phyloP scores from a whole-genome alignment of 2,329 filamentous ascomycete species.

The Zopfia rhizophila region DNA sequence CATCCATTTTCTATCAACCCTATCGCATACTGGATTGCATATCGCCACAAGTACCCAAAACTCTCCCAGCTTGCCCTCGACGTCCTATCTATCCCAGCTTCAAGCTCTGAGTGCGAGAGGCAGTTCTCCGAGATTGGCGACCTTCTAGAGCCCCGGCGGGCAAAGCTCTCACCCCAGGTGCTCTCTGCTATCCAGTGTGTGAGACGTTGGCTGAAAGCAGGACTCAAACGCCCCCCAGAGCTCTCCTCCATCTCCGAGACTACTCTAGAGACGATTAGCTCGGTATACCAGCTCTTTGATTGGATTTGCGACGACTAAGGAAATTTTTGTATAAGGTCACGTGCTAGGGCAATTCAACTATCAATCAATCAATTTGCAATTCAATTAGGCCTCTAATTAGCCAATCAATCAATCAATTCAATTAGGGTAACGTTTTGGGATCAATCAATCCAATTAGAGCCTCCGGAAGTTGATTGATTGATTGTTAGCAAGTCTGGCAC shows the following conservation, averaged over 20 bases:
- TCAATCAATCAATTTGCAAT: too few species aligned
- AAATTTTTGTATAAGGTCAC: too few species aligned
- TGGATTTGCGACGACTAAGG: conserved; percentile 4
- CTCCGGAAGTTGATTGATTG: conserved; percentile 11
- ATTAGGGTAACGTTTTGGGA: conserved; percentile 7
- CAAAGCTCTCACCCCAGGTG: conserved; percentile 9
- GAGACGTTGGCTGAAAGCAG: conserved; percentile 8
- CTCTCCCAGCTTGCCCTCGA: conserved; percentile 9
- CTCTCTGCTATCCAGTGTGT: conserved; percentile 9
- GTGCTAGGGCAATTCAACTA: too few species aligned
- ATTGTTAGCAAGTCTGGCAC: too few species aligned
- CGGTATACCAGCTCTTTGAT: conserved; percentile 4
- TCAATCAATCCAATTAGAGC: conserved; percentile 7
- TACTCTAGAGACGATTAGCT: too few species aligned
- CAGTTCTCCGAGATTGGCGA: conserved; percentile 11
- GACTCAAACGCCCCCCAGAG: too few species aligned
- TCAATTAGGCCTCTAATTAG: too few species aligned
- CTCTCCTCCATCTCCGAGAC: too few species aligned
- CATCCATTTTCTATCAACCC: too few species aligned
- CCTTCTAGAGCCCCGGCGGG: conserved; percentile 8
- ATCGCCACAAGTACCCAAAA: conserved; percentile 10
- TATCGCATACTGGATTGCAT: conserved; percentile 6
- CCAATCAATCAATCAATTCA: too few species aligned
- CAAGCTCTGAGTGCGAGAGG: conserved; percentile 9
- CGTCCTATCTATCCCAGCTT: conserved; percentile 9